phyloP scores from a whole-genome alignment of 73 alveolate species.

The Urostyla sp. region DNA sequence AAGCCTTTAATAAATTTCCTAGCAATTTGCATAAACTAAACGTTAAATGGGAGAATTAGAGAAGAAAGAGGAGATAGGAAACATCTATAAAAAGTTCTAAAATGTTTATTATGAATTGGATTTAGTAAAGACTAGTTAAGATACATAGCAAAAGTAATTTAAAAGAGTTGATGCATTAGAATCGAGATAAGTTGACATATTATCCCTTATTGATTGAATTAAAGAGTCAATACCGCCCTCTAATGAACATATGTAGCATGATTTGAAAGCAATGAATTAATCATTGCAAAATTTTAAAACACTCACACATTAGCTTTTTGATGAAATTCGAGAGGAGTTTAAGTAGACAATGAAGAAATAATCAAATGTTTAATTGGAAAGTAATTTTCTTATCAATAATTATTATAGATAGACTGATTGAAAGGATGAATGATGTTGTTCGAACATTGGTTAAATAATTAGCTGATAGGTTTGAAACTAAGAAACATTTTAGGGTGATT shows the following conservation, averaged over 20 bases:
- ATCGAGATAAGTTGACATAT: constrained; percentile 17
- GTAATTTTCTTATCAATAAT: no score
- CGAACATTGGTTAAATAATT: constrained; percentile 80
- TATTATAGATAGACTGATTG: no score
- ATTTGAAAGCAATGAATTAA: constrained; percentile 12
- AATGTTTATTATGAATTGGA: constrained; percentile 26
- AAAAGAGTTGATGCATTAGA: constrained; percentile 43
- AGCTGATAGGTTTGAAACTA: constrained; percentile 95
- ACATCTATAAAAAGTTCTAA: neutral
- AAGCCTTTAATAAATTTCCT: no score
- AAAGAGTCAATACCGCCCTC: constrained; percentile 24
- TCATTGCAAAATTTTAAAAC: neutral
- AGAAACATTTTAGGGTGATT: constrained; percentile 81
- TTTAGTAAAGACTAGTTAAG: constrained; percentile 1
- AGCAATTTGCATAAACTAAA: no score
- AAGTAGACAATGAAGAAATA: neutral
- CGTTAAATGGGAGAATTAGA: neutral
- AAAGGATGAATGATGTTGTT: constrained; percentile 81
- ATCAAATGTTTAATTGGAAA: constrained; percentile 71
- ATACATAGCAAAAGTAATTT: neutral
- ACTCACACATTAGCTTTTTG: neutral
- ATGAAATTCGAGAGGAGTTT: constrained; percentile 32
- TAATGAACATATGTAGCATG: constrained; percentile 16
- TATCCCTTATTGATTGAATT: neutral
- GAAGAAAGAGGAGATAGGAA: constrained; percentile 23